Percentiles rank a stretch among this genome's conserved stretches.
phyloP scores from a whole-genome alignment of 2,329 filamentous ascomycete genomes.

The Elsinoe fawcettii region DNA sequence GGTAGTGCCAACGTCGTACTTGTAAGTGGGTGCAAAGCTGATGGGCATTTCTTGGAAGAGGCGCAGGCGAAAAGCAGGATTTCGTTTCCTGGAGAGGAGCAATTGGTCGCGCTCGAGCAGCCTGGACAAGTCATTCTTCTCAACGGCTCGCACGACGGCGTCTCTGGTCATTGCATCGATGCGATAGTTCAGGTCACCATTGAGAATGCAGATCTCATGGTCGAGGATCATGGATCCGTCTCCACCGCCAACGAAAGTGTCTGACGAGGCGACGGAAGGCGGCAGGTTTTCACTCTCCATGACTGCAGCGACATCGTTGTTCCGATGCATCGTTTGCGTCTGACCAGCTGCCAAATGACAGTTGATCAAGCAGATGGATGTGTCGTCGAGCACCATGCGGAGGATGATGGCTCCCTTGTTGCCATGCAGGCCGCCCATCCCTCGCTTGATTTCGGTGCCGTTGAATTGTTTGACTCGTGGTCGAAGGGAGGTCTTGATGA shows the following conservation, averaged over 20 bases:
- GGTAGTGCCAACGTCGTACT: conserved; percentile 94
- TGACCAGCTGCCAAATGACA: conserved; percentile 95
- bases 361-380: conserved; percentile 91
- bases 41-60: conserved; percentile 89
- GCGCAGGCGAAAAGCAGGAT: conserved; percentile 79
- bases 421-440: conserved; percentile 89
- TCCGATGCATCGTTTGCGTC: conserved; percentile 78
- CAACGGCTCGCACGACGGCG: conserved; percentile 78
- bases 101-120: conserved; percentile 90
- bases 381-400: conserved; percentile 90
- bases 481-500: conserved; percentile 74
- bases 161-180: conserved; percentile 96
- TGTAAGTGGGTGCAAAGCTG: conserved; percentile 91
- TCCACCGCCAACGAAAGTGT: conserved; percentile 82
- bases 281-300: conserved; percentile 74
- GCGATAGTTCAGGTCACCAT: conserved; percentile 95
- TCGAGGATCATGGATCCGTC: conserved; percentile 93
- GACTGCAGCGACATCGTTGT: conserved; percentile 86
- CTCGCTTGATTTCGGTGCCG: conserved; percentile 82
- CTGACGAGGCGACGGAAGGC: conserved; percentile 51
- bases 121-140: conserved; percentile 71
- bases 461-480: conserved; percentile 69
- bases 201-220: conserved; percentile 93
- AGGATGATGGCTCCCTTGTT: conserved; percentile 93
- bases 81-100: conserved; percentile 77